Base-by-base conservation (phyloP, 441 rosid genomes). In the Erodium texanum region DNA sequence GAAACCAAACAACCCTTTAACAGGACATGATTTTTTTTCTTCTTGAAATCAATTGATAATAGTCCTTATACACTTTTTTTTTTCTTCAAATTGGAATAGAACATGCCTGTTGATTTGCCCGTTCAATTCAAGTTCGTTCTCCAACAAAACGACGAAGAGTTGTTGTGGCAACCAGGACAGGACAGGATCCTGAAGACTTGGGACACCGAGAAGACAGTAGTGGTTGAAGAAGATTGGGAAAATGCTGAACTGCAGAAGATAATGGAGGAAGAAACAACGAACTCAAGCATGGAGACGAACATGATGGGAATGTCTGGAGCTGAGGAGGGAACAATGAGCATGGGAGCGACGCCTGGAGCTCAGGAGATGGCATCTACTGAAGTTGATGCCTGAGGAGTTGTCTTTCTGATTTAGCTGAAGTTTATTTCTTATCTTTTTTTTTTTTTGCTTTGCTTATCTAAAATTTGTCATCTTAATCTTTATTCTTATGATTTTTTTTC, bases 131-230 rank as follows among this genome's bases (percentile, higher is more conserved):
- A 82, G 77, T 73, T 80, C 23, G 62, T 84, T 62, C 75, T 80
- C 24, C 72, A 62, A 68, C 70, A 43, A 45, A 29, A 23, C 23
- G 11, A 56, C 0, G 84, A 80, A 45, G 68, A 70, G 20, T 12
- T 75, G n/a, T 1, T 74, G 29, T 84, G 88, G 88, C 86, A 82
- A 65, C 84, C 82, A 5, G 85, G 85, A n/a, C 74, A 82, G 0
- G 84, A 81, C 62, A 70, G 81, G 64, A 65, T 73, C 65, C 71
- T 85, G 45, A 73, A 68, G 66, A 74, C 80, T 9, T 83, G 85
- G 85, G 82, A 81, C 68, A 76, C 70, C 61, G 56, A 61, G 12
- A 72, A 50, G 12, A 68, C 71, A 45, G 41, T 81, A 29, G 45
- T 81, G 48, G 27, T 81, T 23, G 59, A 65, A 22, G 86, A 81